Evolutionary conservation across 106 monocot genomes (phyloP), one percentile per base, ranked within the genome.

Genomic region (Platanthera guangdongensis): DNA sequence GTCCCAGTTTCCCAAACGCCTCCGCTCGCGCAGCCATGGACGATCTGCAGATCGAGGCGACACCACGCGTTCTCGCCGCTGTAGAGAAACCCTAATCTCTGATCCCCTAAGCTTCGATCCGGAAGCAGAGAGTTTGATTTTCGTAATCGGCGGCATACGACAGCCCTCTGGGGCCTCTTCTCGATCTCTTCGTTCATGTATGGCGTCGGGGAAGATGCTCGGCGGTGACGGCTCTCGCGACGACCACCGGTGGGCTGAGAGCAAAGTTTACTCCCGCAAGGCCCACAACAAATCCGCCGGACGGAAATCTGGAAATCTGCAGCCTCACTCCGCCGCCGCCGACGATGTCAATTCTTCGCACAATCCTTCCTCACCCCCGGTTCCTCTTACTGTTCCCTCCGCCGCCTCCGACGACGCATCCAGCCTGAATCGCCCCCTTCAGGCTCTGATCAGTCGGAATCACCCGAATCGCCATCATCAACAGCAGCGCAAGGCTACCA

Each of bases 241-340:
- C 68, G 81, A 85, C 81, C 84, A 82, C 46, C 81, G 90, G 21
- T 92, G 90, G 89, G 68, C 59, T 51, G 90, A 92, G 76, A 88
- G 81, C 85, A 92, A 92, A 80, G 92, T 95, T 3, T 95, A 95
- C 80, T 87, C 88, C 10, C 86, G 95, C 49, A 95, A 95, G 62
- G 85, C 86, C 76, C 68, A 71, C 76, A 90, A 85, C 80, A 86
- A 92, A 59, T 52, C 81, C 68, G 8, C 77, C 51, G 86, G 81
- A 9, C 76, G 52, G 71, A 52, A 18, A 51, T 75, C 50, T 65
- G 32, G 13, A 28, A 76, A 21, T 50, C 73, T 60, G 8, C 78
- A 55, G 14, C 69, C 80, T 39, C 52, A 30, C 48, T 39, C 76
- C 54, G 75, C 77, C 45, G 57, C 74, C 54, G 52, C 62, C 25